Evolutionary conservation across 1,284 basidiomycete genomes (phyloP), one percentile per base, ranked within the genome.

Genomic region (Heliocybe sulcata): DNA sequence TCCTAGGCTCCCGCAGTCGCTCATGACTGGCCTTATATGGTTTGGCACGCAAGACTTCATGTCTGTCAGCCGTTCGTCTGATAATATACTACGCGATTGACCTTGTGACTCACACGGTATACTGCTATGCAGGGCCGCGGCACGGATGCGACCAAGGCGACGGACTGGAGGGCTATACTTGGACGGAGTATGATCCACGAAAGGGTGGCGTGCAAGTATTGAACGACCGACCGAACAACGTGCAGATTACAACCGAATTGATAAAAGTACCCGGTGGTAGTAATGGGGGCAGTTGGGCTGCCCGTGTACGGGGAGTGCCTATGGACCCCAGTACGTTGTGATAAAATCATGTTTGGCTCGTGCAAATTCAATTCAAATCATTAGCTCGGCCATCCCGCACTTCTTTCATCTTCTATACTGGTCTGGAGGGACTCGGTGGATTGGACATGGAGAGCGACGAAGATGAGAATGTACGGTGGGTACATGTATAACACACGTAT

Each of bases 21-120:
- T 97, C 26, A 82, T 95, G 83, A 91, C 90, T 2, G 95, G 94
- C 35, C 79, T 98, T 42, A 82, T 95, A 69, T 98, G 94, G 94
- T 91, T 90, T 68, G 90, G 92, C 23, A 85, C 88, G 3, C 83
- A 90, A 49, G 81, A 94, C 68, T 94, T 82, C 66, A 75, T 83
- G 64, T 85, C 87, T 26, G 74, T 90, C 56, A 69, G 71, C 56
- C 77, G 88, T 87, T 60, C 66, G 86, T 75, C 19, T 31, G 45
- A 48, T 20, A 51, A 54, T 51, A 4, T 20, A 9, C 16, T 19
- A n/a, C 16, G 56, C 27, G 12, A 14, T 49, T 54, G 55, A 31
- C 45, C 23, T 55, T 51, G 38, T 27, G 27, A 12, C 22, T 57
- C 55, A 26, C 47, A 26, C 54, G 55, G 56, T 56, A 54, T 56